Evolutionary conservation across 306 rosid species (phyloP).

Genomic region (Begonia masoniana): DNA sequence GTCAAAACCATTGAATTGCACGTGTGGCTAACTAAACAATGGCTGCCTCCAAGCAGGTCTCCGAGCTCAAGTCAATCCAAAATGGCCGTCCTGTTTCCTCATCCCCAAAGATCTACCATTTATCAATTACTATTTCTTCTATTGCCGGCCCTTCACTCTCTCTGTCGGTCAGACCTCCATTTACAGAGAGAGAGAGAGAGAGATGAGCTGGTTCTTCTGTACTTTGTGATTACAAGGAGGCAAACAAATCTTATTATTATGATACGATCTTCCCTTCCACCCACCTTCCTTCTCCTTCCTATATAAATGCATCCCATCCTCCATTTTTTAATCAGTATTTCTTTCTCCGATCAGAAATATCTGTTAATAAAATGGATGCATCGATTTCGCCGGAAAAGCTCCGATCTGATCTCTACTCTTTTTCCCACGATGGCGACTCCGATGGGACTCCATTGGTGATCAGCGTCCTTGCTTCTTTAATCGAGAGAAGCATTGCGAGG

Average conservation of each 20-base stretch:
- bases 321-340: conserved; percentile 22
- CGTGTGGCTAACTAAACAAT: too few relatives aligned
- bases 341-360: conserved; percentile 1
- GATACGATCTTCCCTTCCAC: conserved; percentile 30
- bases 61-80: too few relatives aligned
- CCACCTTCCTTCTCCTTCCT: conserved; percentile 36
- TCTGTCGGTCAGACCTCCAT: too few relatives aligned
- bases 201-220: conserved; percentile 55
- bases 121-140: too few relatives aligned
- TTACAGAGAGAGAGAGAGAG: conserved; percentile 1
- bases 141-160: too few relatives aligned
- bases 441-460: conserved; percentile 51
- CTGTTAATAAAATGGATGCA: too few relatives aligned
- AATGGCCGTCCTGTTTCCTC: too few relatives aligned
- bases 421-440: conserved; percentile 56
- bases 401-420: conserved; percentile 63
- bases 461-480: conserved; percentile 64
- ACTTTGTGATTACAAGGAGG: conserved; percentile 26
- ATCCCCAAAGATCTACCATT: too few relatives aligned
- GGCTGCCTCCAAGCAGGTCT: too few relatives aligned
- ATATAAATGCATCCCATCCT: conserved; percentile 4
- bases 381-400: conserved; percentile 69
- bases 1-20: too few relatives aligned
- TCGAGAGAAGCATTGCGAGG: conserved; percentile 73
- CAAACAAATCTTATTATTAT: conserved; percentile 27